Base-by-base conservation (phyloP, 352 stramenopile species). In the Pythium scleroteichum region DNA sequence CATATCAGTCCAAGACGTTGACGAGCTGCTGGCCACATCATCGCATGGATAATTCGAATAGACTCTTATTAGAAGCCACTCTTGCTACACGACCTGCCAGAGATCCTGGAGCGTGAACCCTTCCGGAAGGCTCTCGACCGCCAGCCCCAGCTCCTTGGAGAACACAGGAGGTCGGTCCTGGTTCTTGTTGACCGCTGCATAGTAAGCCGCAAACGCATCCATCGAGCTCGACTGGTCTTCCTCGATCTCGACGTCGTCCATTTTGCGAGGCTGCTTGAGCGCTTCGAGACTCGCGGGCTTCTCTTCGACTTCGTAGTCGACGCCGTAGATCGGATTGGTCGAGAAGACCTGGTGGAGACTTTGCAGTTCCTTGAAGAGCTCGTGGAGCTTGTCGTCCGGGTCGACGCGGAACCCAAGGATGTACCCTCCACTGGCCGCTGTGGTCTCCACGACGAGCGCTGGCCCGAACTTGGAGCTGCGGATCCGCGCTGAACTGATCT, bases 381-480 rank as follows among this genome's bases (percentile, higher is more conserved):
- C 84, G 7, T 92, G 68, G 32, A 97, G 70, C 16, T 78, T 71
- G 40, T 97, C 89, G 29, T 89, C 71, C 0, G 93, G 92, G 59
- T 98, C 90, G 26, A 98, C 68, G 17, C 87, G 80, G 64, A 98
- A 98, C 26, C 90, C 91, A 22, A 98, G 69, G 47, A 97, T 92
- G 73, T 98, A 98, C 8, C 87, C 84, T 9, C 92, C 92, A 40
- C 79, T 90, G 4, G 63, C 69, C 0, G 65, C 64, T 1, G 79
- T 92, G 1, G 92, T 98, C 29, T 35, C 29, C 29, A 35, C 29
- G 29, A 35, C 29, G 10, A 35, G 29, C 5, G 29, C 67, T 97
- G 78, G 83, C 0, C 92, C 92, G 47, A 98, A 98, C 64, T 97
- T 97, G 22, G 87, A 97, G 39, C 84, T 82, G 32, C 90, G 85